Base-by-base conservation (phyloP, 140 eudicot species). In the Eryngium alpinum region DNA sequence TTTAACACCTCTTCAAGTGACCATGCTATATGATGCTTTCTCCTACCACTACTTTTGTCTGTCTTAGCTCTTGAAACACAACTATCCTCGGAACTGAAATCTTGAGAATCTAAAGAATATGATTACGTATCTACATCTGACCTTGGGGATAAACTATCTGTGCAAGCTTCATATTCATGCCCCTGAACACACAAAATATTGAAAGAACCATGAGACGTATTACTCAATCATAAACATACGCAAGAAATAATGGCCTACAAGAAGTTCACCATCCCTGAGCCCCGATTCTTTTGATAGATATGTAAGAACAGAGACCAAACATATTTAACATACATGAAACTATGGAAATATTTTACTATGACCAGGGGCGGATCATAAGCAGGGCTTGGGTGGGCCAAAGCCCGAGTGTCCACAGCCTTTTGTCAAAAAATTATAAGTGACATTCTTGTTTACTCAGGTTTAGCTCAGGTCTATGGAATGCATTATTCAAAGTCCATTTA, bases 1-100 rank as follows among this genome's bases (percentile, higher is more conserved):
- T 83, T 77, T 31, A 80, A 71, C 17, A 86, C 89, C 77, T 86
- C 86, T 14, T 82, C 56, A 21, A 43, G 44, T 24, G 86, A 79
- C 87, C 87, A 86, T 25, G 28, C 12, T 43, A 22, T 77, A 43
- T 86, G 89, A 25, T 44, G 69, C 81, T 85, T 82, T 50, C 84
- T 86, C 80, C 77, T 27, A 51, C 43, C 28, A 72, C 79, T 62
- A 63, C 67, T 78, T 32, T 78, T 82, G 31, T 32, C 74, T 5
- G 44, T 74, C 81, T 22, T 67, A 33, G 71, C 57, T 15, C 33
- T 52, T 44, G 52, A 21, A 72, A 46, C 15, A 29, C 57, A 46
- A 21, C 66, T 78, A 31, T 51, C 80, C 56, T 75, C 81, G 21
- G 81, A 82, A 66, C 71, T 28, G 43, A 34, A 76, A 77, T 75